These are phyloP conservation scores for Bombardia bombarda DNA, from an alignment of 495 filamentous ascomycete genomes.

Conservation along the genomic window DNA sequence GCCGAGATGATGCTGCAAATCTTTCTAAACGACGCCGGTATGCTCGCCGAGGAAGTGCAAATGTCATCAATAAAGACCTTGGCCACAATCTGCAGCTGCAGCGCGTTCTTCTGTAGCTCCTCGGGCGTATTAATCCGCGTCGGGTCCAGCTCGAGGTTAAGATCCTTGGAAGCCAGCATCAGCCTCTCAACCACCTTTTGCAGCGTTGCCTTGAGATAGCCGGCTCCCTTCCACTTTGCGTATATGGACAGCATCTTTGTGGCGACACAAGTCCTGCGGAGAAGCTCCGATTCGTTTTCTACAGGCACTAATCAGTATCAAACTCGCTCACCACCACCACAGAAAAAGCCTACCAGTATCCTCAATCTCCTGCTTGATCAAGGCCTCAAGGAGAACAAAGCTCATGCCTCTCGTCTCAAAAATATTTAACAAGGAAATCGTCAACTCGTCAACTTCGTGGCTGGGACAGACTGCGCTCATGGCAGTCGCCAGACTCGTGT, in stretches of 20 bases:
- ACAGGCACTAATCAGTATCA: not conserved
- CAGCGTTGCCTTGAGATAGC: slow-evolving; percentile 54
- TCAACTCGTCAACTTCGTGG: slow-evolving; percentile 56
- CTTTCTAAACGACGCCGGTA: slow-evolving; percentile 54
- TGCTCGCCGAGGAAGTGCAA: slow-evolving; percentile 46
- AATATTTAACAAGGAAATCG: slow-evolving; percentile 56
- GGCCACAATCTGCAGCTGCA: slow-evolving; percentile 51
- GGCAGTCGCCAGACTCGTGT: slow-evolving; percentile 50
- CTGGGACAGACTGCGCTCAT: slow-evolving; percentile 57
- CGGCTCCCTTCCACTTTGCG: slow-evolving; percentile 57
- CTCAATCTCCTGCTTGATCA: slow-evolving; percentile 58
- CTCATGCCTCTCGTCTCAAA: slow-evolving; percentile 54
- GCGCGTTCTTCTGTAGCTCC: slow-evolving; percentile 51
- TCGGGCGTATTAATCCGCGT: slow-evolving; percentile 45
- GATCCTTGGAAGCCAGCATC: slow-evolving; percentile 50
- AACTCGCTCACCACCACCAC: not conserved
- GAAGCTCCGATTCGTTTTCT: slow-evolving; percentile 57
- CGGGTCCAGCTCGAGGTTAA: slow-evolving; percentile 59
- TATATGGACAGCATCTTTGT: slow-evolving; percentile 64
- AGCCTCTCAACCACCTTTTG: slow-evolving; percentile 54
- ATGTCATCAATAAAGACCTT: slow-evolving; percentile 63
- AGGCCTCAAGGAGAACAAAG: slow-evolving; percentile 51
- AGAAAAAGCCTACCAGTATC: slow-evolving; percentile 40
- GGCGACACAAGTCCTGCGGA: slow-evolving; percentile 55
- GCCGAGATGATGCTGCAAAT: slow-evolving; percentile 57